These are phyloP conservation scores for Stagonosporopsis rhizophila DNA, from an alignment of 2,329 filamentous ascomycete genomes.

Conservation along the genomic window DNA sequence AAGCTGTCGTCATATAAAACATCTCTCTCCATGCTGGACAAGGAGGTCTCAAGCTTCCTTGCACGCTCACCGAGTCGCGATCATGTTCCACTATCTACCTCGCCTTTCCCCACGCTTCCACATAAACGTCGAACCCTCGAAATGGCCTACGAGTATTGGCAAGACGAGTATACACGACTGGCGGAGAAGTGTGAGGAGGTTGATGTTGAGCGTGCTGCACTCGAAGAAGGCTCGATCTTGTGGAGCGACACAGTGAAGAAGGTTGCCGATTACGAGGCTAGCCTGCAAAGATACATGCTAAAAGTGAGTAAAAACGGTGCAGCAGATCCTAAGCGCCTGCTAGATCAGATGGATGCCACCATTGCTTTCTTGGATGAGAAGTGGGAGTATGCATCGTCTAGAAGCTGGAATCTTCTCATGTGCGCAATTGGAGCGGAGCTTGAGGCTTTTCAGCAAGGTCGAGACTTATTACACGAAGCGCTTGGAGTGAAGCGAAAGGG, in stretches of 20 bases:
- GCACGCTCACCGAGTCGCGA: slow-evolving; percentile 59
- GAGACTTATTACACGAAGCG: slow-evolving; percentile 60
- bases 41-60: slow-evolving; percentile 67
- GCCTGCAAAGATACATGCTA: slow-evolving; percentile 64
- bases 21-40: slow-evolving; percentile 70
- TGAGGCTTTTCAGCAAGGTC: slow-evolving; percentile 69
- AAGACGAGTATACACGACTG: slow-evolving; percentile 65
- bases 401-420: slow-evolving; percentile 76
- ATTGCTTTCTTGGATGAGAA: slow-evolving; percentile 63
- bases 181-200: slow-evolving; percentile 63
- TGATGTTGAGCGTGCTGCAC: slow-evolving; percentile 67
- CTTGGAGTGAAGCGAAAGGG: slow-evolving; percentile 40
- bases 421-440: slow-evolving; percentile 78
- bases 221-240: slow-evolving; percentile 70
- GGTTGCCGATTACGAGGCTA: slow-evolving; percentile 70
- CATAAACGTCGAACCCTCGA: slow-evolving; percentile 70
- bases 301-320: slow-evolving; percentile 25
- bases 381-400: slow-evolving; percentile 63
- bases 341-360: slow-evolving; percentile 62
- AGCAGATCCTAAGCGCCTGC: slow-evolving; percentile 26
- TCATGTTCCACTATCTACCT: slow-evolving; percentile 35
- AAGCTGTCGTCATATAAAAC: slow-evolving; percentile 75
- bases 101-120: slow-evolving; percentile 66
- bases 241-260: slow-evolving; percentile 70
- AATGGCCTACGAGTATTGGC: slow-evolving; percentile 76